A percentile compares a stretch with the other conserved stretches of the same genome.
phyloP scores from a whole-genome alignment of 345 rosid genomes.

The Eucalyptus fibrosa region DNA sequence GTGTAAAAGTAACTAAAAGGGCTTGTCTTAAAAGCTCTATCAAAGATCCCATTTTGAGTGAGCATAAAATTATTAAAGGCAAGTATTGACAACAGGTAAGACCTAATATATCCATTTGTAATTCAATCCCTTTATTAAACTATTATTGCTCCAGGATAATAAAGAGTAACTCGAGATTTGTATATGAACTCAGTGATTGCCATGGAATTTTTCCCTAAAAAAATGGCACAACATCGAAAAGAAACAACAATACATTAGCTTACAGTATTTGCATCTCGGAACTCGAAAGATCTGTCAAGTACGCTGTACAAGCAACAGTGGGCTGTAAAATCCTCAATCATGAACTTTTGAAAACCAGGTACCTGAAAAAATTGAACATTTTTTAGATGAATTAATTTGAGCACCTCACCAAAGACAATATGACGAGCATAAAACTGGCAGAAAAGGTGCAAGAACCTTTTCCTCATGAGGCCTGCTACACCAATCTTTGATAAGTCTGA shows the following conservation, averaged over 20 bases:
- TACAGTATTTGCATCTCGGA: constrained; percentile 84
- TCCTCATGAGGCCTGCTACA: constrained; percentile 38
- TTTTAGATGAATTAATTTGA: neutral
- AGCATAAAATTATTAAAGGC: neutral
- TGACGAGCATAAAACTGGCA: neutral
- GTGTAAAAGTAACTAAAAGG: neutral
- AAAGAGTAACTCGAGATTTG: neutral
- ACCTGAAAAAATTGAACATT: constrained; percentile 26
- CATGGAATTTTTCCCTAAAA: neutral
- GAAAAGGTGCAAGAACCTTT: constrained; percentile 35
- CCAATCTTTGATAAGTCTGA: constrained; percentile 89
- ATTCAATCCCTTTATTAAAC: neutral
- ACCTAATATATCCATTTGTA: neutral
- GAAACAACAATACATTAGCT: constrained; percentile 6
- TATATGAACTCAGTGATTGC: neutral
- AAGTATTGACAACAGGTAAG: neutral
- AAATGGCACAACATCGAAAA: neutral
- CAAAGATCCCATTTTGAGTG: neutral
- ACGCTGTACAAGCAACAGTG: constrained; percentile 83
- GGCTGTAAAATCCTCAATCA: constrained; percentile 58
- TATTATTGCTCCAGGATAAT: neutral
- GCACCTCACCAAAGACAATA: neutral
- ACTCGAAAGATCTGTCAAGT: constrained; percentile 84
- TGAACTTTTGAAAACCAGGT: constrained; percentile 70
- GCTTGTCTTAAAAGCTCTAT: neutral